Evolutionary conservation across 345 rosid genomes (phyloP).

Genomic region (Firmiana major): DNA sequence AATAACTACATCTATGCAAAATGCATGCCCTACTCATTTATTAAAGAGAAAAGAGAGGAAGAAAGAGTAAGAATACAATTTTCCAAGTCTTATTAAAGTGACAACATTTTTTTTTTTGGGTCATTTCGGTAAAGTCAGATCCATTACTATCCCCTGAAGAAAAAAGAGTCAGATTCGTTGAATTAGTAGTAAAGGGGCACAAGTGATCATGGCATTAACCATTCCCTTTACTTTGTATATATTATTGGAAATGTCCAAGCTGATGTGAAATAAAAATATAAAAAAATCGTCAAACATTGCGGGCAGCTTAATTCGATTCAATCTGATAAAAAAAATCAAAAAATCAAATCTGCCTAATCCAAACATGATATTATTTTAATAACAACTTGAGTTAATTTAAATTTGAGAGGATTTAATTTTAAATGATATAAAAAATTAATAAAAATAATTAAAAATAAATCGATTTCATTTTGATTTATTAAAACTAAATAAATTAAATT

Average conservation of each 20-base stretch:
- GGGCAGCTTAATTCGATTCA: too few species aligned
- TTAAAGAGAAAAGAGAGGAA: neutral
- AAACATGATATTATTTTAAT: too few species aligned
- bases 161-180: neutral
- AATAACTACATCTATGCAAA: neutral
- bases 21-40: constrained; percentile 16
- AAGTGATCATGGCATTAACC: neutral
- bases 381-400: too few species aligned
- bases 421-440: too few species aligned
- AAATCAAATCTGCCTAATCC: too few species aligned
- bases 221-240: neutral
- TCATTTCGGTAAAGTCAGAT: neutral
- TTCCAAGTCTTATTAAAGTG: neutral
- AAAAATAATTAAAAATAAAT: too few species aligned
- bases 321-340: too few species aligned
- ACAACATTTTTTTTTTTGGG: neutral
- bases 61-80: neutral
- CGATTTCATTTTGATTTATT: too few species aligned
- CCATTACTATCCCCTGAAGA: neutral
- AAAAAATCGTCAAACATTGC: too few species aligned
- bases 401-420: too few species aligned
- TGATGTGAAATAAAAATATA: too few species aligned
- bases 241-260: neutral
- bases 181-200: neutral
- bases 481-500: too few species aligned